Conservation (phyloP, 1,284 basidiomycete species). For the Tylopilus sp. region DNA sequence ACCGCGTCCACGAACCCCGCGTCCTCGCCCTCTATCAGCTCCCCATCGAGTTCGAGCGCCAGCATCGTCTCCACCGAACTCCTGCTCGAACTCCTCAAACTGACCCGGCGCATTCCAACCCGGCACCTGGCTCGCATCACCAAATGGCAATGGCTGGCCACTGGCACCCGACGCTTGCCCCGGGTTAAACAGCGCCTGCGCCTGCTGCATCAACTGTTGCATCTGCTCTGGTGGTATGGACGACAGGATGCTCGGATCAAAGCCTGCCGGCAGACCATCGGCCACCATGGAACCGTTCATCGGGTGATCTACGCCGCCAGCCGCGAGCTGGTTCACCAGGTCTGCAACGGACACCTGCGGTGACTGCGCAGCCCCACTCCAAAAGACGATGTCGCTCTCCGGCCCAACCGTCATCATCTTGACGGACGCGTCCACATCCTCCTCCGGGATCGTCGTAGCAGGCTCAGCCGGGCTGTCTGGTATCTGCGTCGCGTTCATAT, state of each 20-base stretch:
- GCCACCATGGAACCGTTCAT: constrained; percentile 19
- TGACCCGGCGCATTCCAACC: constrained; percentile 28
- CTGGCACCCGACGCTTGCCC: constrained; percentile 21
- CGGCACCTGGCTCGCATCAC: constrained; percentile 23
- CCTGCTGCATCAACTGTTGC: constrained; percentile 59
- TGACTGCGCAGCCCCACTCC: constrained; percentile 42
- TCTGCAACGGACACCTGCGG: constrained; percentile 55
- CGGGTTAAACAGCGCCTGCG: constrained; percentile 35
- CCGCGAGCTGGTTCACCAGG: constrained; percentile 62
- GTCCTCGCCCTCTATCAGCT: constrained; percentile 37
- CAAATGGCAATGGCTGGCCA: constrained; percentile 27
- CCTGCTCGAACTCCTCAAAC: constrained; percentile 36
- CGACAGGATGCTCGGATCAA: constrained; percentile 40
- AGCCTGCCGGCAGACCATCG: constrained; percentile 20
- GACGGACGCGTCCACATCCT: constrained; percentile 61
- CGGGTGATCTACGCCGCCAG: constrained; percentile 33
- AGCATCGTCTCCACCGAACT: constrained; percentile 36
- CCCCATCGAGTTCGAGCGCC: constrained; percentile 41
- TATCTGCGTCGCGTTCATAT: constrained; percentile 63
- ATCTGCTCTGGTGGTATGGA: constrained; percentile 53
- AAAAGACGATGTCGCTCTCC: constrained; percentile 63
- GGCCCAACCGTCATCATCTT: constrained; percentile 64
- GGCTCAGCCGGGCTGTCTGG: constrained; percentile 75
- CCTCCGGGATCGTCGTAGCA: constrained; percentile 54
- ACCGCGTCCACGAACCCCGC: constrained; percentile 31